Base-by-base conservation (phyloP, 345 rosid genomes). In the Ceriops zippeliana region DNA sequence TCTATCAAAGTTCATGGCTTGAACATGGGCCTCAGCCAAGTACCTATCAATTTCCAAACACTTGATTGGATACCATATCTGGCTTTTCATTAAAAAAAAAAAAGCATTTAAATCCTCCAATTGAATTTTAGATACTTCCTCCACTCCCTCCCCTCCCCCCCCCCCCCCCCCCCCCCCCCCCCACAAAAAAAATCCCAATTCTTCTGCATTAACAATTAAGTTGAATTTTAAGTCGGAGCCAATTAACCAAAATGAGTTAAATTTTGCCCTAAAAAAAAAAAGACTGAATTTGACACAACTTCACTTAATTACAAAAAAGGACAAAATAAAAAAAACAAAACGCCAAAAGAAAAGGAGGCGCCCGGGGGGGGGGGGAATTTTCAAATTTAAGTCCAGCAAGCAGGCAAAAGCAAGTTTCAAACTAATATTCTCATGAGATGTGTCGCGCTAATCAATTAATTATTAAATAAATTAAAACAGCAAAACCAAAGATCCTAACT, bases 1-100 rank as follows among this genome's bases (percentile, higher is more conserved):
- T 84, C 89, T 89, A 65, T 89, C 92, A 75, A 96, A 96, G 74
- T 92, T 93, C 99, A 96, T 92, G 61, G 98, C 99, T 63, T 96
- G 99, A 75, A 96, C 99, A 74, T 87, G 90, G 20, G 98, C 97
- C 86, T 96, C 99, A 8, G 98, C 93, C 62, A 96, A 83, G 80
- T 92, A 96, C 85, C 99, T 96, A 83, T 8, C 69, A 65, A 52
- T 67, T 76, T 60, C 63, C 47, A 69, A 62, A 42, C 58, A 54
- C 4, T 4, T 21, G 15, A 4, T 38, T 34, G 9, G 37, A 34
- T 7, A 34, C 47, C 46, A 9, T 2, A 38, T 38, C 2, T 38
- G 15, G 15, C 15, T 38, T 38, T 38, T 38, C 0, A 38, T 9
- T 34, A 31, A 3, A 34, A 6, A 1, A 37, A 7, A 37, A 37